phyloP scores from a whole-genome alignment of 2,329 filamentous ascomycete genomes.

The Curvularia sp. region DNA sequence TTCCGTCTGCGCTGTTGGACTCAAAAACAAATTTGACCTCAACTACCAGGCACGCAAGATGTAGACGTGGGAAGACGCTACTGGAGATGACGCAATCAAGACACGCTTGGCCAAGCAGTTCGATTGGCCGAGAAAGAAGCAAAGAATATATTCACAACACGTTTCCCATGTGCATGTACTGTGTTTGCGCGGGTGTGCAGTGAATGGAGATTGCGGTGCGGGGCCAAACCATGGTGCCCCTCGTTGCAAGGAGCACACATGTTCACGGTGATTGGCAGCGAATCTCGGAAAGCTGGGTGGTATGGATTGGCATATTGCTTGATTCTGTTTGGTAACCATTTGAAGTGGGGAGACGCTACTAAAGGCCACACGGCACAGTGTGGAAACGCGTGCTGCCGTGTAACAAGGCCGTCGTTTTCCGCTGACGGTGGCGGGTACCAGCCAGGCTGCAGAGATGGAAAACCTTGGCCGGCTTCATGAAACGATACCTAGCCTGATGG shows the following conservation, averaged over 20 bases:
- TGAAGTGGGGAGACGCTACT: not conserved
- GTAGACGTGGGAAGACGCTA: slow-evolving; percentile 2
- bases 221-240: slow-evolving; percentile 1
- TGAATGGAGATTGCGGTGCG: slow-evolving; percentile 1
- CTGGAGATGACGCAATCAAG: slow-evolving; percentile 12
- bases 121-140: slow-evolving; percentile 2
- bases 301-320: not conserved
- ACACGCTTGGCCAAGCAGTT: slow-evolving; percentile 1
- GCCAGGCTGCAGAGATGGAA: not conserved
- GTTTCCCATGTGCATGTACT: not conserved
- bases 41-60: not conserved
- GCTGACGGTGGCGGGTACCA: not conserved
- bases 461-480: slow-evolving; percentile 3
- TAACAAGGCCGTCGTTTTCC: not conserved
- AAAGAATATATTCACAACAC: slow-evolving; percentile 2
- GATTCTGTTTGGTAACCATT: not conserved
- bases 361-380: not conserved
- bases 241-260: slow-evolving; percentile 1
- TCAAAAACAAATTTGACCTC: not conserved
- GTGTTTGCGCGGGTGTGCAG: not conserved
- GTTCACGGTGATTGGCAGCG: slow-evolving; percentile 2
- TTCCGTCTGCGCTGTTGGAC: slow-evolving; percentile 45
- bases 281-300: not conserved
- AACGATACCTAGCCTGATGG: slow-evolving; percentile 1
- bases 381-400: not conserved